Evolutionary conservation across 169 alveolate species (phyloP).

Genomic region (Sarcocystis neurona): DNA sequence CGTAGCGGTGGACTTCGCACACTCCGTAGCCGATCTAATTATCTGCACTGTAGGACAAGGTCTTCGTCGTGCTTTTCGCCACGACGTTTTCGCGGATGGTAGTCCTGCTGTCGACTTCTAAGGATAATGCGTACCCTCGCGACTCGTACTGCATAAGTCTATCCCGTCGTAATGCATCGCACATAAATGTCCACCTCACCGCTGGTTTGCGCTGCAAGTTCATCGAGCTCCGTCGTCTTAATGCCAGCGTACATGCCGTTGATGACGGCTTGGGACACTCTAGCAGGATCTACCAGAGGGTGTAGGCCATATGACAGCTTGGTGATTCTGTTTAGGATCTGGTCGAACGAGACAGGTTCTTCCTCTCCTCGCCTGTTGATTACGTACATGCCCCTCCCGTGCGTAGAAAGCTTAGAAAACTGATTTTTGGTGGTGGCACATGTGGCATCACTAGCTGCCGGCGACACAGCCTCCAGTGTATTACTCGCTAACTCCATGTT

Average conservation of each 20-base stretch:
- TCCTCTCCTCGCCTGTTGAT: constrained; percentile 67
- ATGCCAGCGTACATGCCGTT: constrained; percentile 70
- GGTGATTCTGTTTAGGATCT: constrained; percentile 61
- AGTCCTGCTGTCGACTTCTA: too few relatives aligned
- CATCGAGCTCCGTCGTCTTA: constrained; percentile 84
- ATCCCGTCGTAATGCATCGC: too few relatives aligned
- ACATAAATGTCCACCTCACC: constrained; percentile 24
- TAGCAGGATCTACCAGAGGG: constrained; percentile 54
- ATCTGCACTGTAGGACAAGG: background rate
- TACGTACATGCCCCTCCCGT: constrained; percentile 66
- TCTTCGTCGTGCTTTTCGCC: background rate
- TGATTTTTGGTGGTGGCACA: too few relatives aligned
- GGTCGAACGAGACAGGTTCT: constrained; percentile 71
- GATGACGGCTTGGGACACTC: constrained; percentile 30
- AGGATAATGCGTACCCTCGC: too few relatives aligned
- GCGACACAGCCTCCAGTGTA: too few relatives aligned
- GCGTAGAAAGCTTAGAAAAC: too few relatives aligned
- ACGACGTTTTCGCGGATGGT: background rate
- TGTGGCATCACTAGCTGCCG: too few relatives aligned
- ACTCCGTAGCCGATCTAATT: background rate
- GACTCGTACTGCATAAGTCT: too few relatives aligned
- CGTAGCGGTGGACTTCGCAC: too few relatives aligned
- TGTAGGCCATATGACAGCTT: constrained; percentile 58
- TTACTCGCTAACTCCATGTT: too few relatives aligned
- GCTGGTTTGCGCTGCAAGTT: constrained; percentile 97